Evolutionary conservation across 192 early-diverging fungal species (phyloP).

Genomic region (Thamnidium elegans): DNA sequence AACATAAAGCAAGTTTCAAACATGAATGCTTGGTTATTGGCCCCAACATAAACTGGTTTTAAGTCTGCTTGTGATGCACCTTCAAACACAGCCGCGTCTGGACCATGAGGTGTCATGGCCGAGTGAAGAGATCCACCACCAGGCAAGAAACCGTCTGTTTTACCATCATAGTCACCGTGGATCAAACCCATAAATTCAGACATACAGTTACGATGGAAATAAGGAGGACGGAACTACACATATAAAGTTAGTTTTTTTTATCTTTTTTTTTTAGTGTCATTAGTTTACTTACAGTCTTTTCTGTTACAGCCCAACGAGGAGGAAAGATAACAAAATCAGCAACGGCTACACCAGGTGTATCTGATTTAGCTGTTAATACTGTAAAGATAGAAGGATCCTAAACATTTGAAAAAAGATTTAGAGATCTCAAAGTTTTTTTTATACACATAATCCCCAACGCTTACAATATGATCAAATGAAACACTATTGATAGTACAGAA

Average conservation of each 20-base stretch:
- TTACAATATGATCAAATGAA: slow-evolving; percentile 83
- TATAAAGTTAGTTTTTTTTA: neutral
- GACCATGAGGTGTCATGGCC: slow-evolving; percentile 91
- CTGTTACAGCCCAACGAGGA: slow-evolving; percentile 89
- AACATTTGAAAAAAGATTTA: slow-evolving; percentile 1
- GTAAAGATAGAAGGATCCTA: slow-evolving; percentile 98
- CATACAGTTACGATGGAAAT: slow-evolving; percentile 98
- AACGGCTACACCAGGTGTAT: slow-evolving; percentile 78
- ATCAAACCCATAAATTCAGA: slow-evolving; percentile 98
- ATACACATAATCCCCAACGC: slow-evolving; percentile 2
- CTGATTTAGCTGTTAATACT: slow-evolving; percentile 87
- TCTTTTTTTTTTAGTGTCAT: neutral
- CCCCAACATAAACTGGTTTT: slow-evolving; percentile 76
- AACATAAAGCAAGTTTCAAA: slow-evolving; percentile 87
- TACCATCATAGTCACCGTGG: slow-evolving; percentile 89
- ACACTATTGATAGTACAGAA: slow-evolving; percentile 89
- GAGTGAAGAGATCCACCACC: slow-evolving; percentile 86
- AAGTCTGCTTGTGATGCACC: slow-evolving; percentile 70
- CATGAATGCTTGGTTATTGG: slow-evolving; percentile 90
- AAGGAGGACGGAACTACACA: slow-evolving; percentile 81
- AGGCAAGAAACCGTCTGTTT: slow-evolving; percentile 85
- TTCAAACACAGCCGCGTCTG: slow-evolving; percentile 77
- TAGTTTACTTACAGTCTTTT: slow-evolving; percentile 70
- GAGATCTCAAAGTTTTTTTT: no score
- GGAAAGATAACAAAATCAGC: slow-evolving; percentile 98